Percentiles rank a stretch among this genome's conserved stretches.
Conservation (phyloP, 495 filamentous ascomycete genomes). For the Bathelium albidoporum region DNA sequence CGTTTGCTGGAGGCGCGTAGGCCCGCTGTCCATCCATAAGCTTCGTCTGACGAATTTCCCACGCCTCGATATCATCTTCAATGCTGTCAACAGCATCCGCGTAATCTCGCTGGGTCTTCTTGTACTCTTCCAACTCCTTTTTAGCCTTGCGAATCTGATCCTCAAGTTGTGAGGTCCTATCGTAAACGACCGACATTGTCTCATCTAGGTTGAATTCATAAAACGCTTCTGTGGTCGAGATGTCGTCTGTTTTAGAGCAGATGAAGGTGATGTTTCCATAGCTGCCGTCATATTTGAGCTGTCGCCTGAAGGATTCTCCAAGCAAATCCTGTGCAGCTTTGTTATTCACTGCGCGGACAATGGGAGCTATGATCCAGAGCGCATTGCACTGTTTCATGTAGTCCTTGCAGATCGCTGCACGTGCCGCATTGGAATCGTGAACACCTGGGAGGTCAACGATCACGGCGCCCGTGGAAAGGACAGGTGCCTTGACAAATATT, state of each 20-base stretch:
- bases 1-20: constrained; percentile 33
- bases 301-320: constrained; percentile 50
- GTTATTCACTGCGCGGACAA: constrained; percentile 55
- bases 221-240: constrained; percentile 42
- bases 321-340: constrained; percentile 53
- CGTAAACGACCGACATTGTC: constrained; percentile 20
- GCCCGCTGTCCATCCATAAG: constrained; percentile 40
- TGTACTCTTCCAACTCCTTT: constrained; percentile 27
- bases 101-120: constrained; percentile 29
- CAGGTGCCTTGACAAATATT: constrained; percentile 46
- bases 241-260: constrained; percentile 61
- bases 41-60: constrained; percentile 38
- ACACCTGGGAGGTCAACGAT: constrained; percentile 59
- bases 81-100: constrained; percentile 27
- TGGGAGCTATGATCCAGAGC: constrained; percentile 55
- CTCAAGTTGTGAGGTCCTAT: constrained; percentile 30
- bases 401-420: constrained; percentile 47
- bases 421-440: constrained; percentile 55
- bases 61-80: constrained; percentile 35
- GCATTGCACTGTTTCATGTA: constrained; percentile 49
- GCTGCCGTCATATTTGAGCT: constrained; percentile 52
- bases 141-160: constrained; percentile 29
- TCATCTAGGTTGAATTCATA: constrained; percentile 35
- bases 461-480: constrained; percentile 50
- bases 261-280: constrained; percentile 47